A percentile compares a stretch with the other conserved stretches of the same genome.
phyloP scores from a whole-genome alignment of 345 rosid species.

The Bruguiera gymnorhiza region DNA sequence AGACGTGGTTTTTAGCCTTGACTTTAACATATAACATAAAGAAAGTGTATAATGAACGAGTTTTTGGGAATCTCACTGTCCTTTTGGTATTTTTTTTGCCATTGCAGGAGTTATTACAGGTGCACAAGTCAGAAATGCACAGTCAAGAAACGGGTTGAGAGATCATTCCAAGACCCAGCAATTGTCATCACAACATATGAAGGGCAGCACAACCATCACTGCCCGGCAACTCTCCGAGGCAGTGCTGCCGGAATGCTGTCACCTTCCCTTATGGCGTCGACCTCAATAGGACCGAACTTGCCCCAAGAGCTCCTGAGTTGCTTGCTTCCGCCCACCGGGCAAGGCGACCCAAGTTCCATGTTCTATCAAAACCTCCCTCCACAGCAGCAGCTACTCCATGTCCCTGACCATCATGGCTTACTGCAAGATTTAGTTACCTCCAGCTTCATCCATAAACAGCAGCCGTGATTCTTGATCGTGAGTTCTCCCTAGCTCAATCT shows the following conservation, averaged over 20 bases:
- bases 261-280: conserved; percentile 26
- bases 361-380: conserved; percentile 14
- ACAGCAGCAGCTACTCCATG: conserved; percentile 16
- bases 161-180: conserved; percentile 82
- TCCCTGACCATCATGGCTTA: conserved; percentile 32
- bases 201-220: conserved; percentile 81
- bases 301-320: conserved; percentile 16
- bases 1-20: neutral
- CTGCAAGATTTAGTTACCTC: conserved; percentile 38
- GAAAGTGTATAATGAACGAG: neutral
- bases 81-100: neutral
- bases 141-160: conserved; percentile 87
- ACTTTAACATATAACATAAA: neutral
- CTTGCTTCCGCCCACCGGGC: conserved; percentile 27
- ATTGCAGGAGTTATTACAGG: conserved; percentile 80
- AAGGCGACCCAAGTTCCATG: conserved; percentile 18
- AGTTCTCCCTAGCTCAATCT: neutral
- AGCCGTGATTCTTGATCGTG: conserved; percentile 19
- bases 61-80: neutral
- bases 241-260: conserved; percentile 47
- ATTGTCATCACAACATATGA: conserved; percentile 86
- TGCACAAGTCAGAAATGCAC: conserved; percentile 86
- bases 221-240: conserved; percentile 71
- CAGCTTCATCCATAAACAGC: conserved; percentile 20
- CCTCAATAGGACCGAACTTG: conserved; percentile 17